Percentiles rank a stretch among this genome's conserved stretches.
phyloP scores from a whole-genome alignment of 805 yeast species.

The Isabelozyma rhagii region DNA sequence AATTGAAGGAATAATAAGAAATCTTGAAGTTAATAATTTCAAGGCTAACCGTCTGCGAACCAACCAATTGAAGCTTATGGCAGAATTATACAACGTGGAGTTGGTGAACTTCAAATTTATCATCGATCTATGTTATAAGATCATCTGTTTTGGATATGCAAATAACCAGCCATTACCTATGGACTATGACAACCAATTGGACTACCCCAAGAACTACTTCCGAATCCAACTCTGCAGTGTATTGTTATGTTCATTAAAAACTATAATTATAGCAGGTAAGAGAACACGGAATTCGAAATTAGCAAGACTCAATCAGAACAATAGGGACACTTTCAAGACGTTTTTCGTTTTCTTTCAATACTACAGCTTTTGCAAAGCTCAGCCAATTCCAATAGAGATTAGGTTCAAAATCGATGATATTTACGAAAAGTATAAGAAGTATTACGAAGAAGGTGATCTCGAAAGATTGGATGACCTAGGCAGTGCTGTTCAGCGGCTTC shows the following conservation, averaged over 20 bases:
- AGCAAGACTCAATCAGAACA: background rate
- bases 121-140: constrained; percentile 50
- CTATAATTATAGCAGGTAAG: constrained; percentile 4
- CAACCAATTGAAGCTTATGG: constrained; percentile 58
- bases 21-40: constrained; percentile 63
- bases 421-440: constrained; percentile 23
- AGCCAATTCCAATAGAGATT: constrained; percentile 62
- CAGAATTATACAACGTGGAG: constrained; percentile 50
- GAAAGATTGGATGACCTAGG: constrained; percentile 32
- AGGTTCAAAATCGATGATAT: constrained; percentile 50
- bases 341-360: constrained; percentile 67
- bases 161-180: constrained; percentile 53
- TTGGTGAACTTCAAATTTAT: constrained; percentile 46
- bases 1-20: constrained; percentile 61
- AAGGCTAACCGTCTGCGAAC: constrained; percentile 57
- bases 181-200: constrained; percentile 36
- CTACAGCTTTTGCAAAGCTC: constrained; percentile 58
- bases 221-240: constrained; percentile 54
- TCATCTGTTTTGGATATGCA: constrained; percentile 65
- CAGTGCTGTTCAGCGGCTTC: constrained; percentile 44
- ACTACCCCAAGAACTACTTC: constrained; percentile 67
- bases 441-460: constrained; percentile 24
- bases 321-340: constrained; percentile 12
- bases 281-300: background rate
- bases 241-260: constrained; percentile 17